Conservation (phyloP, 257 asterid genomes). For the Petunia axillaris region DNA sequence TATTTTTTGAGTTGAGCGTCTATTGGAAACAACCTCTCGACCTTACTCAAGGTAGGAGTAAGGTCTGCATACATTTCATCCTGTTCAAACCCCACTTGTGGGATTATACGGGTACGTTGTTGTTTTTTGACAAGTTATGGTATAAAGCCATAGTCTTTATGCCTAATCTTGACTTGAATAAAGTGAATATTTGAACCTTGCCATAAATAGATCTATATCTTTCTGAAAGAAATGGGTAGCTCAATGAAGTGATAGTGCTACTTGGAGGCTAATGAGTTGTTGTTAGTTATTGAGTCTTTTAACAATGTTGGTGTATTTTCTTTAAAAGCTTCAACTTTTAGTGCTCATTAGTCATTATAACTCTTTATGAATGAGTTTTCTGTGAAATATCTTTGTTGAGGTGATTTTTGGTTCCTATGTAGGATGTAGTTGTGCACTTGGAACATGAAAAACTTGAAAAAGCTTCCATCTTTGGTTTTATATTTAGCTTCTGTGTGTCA, state of each 20-base stretch:
- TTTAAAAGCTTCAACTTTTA: background rate
- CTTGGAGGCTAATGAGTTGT: background rate
- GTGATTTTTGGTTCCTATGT: conserved; percentile 6
- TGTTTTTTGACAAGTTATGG: background rate
- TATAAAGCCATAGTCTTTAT: background rate
- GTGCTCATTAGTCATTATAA: background rate
- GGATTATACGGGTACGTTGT: background rate
- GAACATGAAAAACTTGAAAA: background rate
- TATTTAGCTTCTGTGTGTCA: background rate
- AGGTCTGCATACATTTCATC: no score
- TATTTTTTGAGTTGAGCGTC: background rate
- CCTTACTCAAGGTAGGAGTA: no score
- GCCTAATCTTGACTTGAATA: background rate
- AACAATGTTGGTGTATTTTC: background rate
- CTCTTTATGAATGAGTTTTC: background rate
- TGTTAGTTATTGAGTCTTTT: background rate
- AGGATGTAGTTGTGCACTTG: background rate
- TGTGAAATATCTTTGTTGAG: background rate
- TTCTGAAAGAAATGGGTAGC: background rate
- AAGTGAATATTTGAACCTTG: conserved; percentile 26
- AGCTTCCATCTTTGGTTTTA: background rate
- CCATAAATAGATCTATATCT: conserved; percentile 35
- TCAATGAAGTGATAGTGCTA: conserved; percentile 6
- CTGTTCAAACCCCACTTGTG: no score
- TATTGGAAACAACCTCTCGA: no score